Evolutionary conservation across 495 filamentous ascomycete species (phyloP).

Genomic region (Symbiotaphrina buchneri): DNA sequence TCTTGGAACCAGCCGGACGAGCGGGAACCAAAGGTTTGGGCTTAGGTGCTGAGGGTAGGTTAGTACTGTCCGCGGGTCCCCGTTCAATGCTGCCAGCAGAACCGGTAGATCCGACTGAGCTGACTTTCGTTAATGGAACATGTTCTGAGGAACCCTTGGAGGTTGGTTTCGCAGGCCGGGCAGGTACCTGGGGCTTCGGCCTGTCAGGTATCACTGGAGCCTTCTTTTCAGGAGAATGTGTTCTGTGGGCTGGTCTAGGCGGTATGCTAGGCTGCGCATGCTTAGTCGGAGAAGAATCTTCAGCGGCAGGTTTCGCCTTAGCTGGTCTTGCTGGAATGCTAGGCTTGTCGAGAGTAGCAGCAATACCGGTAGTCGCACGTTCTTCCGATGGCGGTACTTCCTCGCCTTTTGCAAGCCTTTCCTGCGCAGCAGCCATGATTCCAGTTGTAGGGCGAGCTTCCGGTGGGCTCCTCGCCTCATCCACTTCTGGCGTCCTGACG

Average conservation of each 20-base stretch:
- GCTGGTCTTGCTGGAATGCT: slow-evolving; percentile 16
- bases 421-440: slow-evolving; percentile 7
- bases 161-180: slow-evolving; percentile 36
- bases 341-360: slow-evolving; percentile 13
- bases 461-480: slow-evolving; percentile 14
- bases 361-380: slow-evolving; percentile 9
- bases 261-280: slow-evolving; percentile 9
- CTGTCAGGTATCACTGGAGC: slow-evolving; percentile 29
- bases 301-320: slow-evolving; percentile 15
- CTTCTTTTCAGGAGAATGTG: slow-evolving; percentile 9
- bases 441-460: slow-evolving; percentile 8
- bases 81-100: slow-evolving; percentile 15
- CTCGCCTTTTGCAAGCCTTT: neutral
- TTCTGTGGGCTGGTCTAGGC: slow-evolving; percentile 10
- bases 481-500: slow-evolving; percentile 32
- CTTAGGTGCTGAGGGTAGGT: slow-evolving; percentile 23
- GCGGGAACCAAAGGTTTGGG: slow-evolving; percentile 63
- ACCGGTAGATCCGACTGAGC: slow-evolving; percentile 12
- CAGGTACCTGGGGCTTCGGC: slow-evolving; percentile 63
- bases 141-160: slow-evolving; percentile 16
- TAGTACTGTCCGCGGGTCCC: slow-evolving; percentile 10
- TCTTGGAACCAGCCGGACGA: slow-evolving; percentile 60
- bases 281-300: slow-evolving; percentile 9
- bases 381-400: slow-evolving; percentile 5
- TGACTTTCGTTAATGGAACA: slow-evolving; percentile 13